Percentiles rank a stretch among this genome's conserved stretches.
Evolutionary conservation across 2,329 filamentous ascomycete genomes (phyloP).

Genomic region (Sporothrix pseudoabietina): DNA sequence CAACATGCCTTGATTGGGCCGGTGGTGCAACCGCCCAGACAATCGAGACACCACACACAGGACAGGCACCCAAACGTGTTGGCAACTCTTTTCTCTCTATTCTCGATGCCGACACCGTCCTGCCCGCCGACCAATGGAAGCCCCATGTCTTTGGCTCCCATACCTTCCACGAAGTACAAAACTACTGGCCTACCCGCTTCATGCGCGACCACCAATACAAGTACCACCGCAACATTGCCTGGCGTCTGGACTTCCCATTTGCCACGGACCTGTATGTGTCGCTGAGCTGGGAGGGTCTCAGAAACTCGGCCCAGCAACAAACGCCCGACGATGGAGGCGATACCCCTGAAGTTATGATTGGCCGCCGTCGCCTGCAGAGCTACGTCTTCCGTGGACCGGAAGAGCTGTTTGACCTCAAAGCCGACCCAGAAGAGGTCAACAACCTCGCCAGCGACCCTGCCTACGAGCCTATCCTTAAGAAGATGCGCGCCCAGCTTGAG

Average conservation of each 20-base stretch:
- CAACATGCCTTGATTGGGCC: conserved; percentile 49
- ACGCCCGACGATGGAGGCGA: conserved; percentile 9
- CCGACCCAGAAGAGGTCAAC: conserved; percentile 43
- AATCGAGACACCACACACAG: conserved; percentile 26
- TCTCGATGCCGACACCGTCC: conserved; percentile 34
- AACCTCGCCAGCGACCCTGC: conserved; percentile 37
- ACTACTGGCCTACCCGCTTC: conserved; percentile 55
- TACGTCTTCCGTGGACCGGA: conserved; percentile 51
- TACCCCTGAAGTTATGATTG: conserved; percentile 41
- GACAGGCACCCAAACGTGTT: conserved; percentile 26
- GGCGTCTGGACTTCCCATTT: conserved; percentile 54
- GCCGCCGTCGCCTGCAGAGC: conserved; percentile 44
- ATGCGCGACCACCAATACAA: conserved; percentile 50
- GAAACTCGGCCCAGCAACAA: conserved; percentile 39
- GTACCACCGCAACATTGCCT: conserved; percentile 55
- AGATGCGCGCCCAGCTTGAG: conserved; percentile 40
- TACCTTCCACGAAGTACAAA: conserved; percentile 54
- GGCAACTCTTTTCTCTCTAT: conserved; percentile 48
- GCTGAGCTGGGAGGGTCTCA: conserved; percentile 49
- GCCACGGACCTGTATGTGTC: conserved; percentile 50
- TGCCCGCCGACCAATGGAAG: conserved; percentile 37
- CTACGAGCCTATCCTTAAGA: conserved; percentile 40
- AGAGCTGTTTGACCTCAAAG: conserved; percentile 51
- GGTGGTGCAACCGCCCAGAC: conserved; percentile 30
- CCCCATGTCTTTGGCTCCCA: conserved; percentile 52